Evolutionary conservation across 2,329 filamentous ascomycete species (phyloP).

Genomic region (Triangularia verruculosa): DNA sequence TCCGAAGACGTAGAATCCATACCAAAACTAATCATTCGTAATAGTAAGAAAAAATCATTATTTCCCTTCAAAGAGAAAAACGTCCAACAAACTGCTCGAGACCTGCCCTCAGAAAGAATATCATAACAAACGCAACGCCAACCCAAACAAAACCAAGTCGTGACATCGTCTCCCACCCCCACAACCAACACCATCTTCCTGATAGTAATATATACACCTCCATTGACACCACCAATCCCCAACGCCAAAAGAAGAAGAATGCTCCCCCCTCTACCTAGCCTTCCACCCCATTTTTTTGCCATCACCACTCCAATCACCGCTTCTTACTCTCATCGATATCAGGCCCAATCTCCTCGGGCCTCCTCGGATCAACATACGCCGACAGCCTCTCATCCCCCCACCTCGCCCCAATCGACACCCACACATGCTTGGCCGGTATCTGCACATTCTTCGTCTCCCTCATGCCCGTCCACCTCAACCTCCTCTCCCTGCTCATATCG

Average conservation of each 20-base stretch:
- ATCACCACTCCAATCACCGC: not conserved
- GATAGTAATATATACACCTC: too few species aligned
- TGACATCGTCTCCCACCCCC: conserved; percentile 12
- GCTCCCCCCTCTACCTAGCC: too few species aligned
- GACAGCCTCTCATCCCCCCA: conserved; percentile 56
- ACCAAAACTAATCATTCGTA: not conserved
- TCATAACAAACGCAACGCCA: not conserved
- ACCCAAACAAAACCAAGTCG: conserved; percentile 5
- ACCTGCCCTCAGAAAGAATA: not conserved
- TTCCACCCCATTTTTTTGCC: not conserved
- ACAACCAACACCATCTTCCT: not conserved
- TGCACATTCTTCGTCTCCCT: conserved; percentile 54
- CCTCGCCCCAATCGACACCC: conserved; percentile 65
- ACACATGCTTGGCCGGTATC: conserved; percentile 60
- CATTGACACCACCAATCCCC: not conserved
- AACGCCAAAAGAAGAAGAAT: not conserved
- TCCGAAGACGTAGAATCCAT: not conserved
- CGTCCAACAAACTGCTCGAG: too few species aligned
- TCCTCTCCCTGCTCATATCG: conserved; percentile 52
- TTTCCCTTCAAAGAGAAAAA: not conserved
- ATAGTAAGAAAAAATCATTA: not conserved
- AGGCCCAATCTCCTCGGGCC: conserved; percentile 51
- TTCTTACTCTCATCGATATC: conserved; percentile 47
- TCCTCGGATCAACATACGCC: conserved; percentile 54
- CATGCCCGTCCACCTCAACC: conserved; percentile 57